Conservation (phyloP, 208 protist species). For the Crithidia thermophila region DNA sequence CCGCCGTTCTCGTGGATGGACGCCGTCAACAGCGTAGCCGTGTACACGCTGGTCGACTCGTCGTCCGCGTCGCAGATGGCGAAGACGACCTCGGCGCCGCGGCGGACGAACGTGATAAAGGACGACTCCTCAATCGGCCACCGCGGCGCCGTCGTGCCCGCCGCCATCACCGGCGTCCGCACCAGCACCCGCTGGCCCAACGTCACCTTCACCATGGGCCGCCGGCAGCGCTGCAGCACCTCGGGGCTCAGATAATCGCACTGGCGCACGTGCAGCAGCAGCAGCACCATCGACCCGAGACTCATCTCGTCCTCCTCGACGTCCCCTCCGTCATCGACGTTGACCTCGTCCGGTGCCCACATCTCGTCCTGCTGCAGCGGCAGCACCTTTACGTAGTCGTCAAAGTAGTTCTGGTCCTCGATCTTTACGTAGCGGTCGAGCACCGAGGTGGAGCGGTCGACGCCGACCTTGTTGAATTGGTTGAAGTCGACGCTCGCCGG, state of each 20-base stretch:
- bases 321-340: too few relatives aligned
- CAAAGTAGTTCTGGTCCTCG: constrained; percentile 89
- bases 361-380: constrained; percentile 71
- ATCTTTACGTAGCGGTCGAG: constrained; percentile 90
- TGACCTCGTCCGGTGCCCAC: constrained; percentile 53
- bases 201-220: constrained; percentile 74
- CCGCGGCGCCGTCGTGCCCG: constrained; percentile 43
- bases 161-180: constrained; percentile 58
- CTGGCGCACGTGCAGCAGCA: constrained; percentile 74
- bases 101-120: constrained; percentile 79
- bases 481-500: constrained; percentile 75
- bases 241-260: constrained; percentile 53
- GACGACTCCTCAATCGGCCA: constrained; percentile 78
- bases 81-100: constrained; percentile 63
- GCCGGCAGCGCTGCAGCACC: constrained; percentile 34
- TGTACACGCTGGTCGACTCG: constrained; percentile 56
- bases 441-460: constrained; percentile 59
- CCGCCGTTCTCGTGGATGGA: constrained; percentile 66
- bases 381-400: constrained; percentile 70
- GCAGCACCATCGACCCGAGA: constrained; percentile 51
- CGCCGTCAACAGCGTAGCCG: constrained; percentile 40
- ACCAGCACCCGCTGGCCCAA: constrained; percentile 66
- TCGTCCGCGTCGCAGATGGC: constrained; percentile 61
- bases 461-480: constrained; percentile 68
- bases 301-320: constrained; percentile 20